Evolutionary conservation across 352 stramenopile species (phyloP).

Genomic region (Plasmopara halstedii): DNA sequence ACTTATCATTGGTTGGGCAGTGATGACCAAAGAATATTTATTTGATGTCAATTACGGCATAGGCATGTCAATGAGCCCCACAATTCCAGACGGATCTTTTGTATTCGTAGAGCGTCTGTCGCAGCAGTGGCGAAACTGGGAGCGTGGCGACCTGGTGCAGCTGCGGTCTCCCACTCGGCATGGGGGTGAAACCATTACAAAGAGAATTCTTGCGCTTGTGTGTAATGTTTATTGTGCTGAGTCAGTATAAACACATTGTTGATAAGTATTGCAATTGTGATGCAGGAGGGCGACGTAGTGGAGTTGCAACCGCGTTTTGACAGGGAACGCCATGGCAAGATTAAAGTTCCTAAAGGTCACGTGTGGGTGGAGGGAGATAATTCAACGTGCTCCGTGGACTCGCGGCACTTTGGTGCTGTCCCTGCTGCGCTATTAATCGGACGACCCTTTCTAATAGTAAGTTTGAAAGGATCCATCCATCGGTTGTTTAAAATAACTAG

Average conservation of each 20-base stretch:
- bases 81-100: constrained; percentile 72
- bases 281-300: constrained; percentile 73
- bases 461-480: neutral
- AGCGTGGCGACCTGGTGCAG: constrained; percentile 79
- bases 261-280: neutral
- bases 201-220: constrained; percentile 82
- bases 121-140: constrained; percentile 47
- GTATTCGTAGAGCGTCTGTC: constrained; percentile 78
- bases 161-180: constrained; percentile 68
- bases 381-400: constrained; percentile 89
- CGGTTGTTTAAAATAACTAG: constrained; percentile 2
- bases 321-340: constrained; percentile 38
- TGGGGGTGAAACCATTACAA: constrained; percentile 72
- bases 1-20: constrained; percentile 55
- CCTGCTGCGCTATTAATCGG: constrained; percentile 83
- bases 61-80: constrained; percentile 77
- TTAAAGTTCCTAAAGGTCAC: constrained; percentile 88
- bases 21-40: constrained; percentile 53
- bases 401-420: constrained; percentile 90
- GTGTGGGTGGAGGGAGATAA: constrained; percentile 98
- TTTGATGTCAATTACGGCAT: constrained; percentile 81
- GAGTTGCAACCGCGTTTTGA: constrained; percentile 71
- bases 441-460: constrained; percentile 60
- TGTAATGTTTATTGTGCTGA: neutral
- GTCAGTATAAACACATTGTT: neutral